A percentile compares a stretch with the other conserved stretches of the same genome.
phyloP scores from a whole-genome alignment of 179 eudicot species.

The Sideroxylon spinosum region DNA sequence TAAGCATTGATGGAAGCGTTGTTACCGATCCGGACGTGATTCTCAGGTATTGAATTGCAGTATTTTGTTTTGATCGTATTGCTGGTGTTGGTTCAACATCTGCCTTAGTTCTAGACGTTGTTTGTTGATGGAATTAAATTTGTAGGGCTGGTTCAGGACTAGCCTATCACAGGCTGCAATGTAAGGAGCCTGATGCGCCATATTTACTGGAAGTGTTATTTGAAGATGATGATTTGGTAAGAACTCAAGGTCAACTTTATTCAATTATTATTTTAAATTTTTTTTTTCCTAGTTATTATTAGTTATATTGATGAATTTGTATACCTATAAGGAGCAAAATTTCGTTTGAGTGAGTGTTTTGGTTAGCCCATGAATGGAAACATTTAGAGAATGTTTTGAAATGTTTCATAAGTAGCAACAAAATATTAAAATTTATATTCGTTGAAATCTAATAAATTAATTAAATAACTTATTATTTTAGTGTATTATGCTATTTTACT shows the following conservation, averaged over 20 bases:
- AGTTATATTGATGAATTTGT: too few species aligned
- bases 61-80: background rate
- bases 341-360: too few species aligned
- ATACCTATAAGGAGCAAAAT: too few species aligned
- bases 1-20: slow-evolving; percentile 56
- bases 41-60: slow-evolving; percentile 44
- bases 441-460: too few species aligned
- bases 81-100: background rate
- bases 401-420: too few species aligned
- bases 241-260: background rate
- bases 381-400: too few species aligned
- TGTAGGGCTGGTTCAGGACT: slow-evolving; percentile 58
- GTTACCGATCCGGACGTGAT: slow-evolving; percentile 52
- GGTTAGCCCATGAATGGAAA: too few species aligned
- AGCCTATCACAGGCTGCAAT: slow-evolving; percentile 77
- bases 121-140: slow-evolving; percentile 11
- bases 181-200: slow-evolving; percentile 94
- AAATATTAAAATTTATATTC: too few species aligned
- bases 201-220: slow-evolving; percentile 64
- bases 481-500: too few species aligned
- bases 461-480: too few species aligned
- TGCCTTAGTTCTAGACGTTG: background rate
- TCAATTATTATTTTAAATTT: slow-evolving; percentile 1
- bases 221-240: slow-evolving; percentile 87
- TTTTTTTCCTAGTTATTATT: background rate